Percentiles rank a stretch among this genome's conserved stretches.
These are phyloP conservation scores for Ensete glaucum DNA, from an alignment of 176 grass and related monocot genomes.

Conservation along the genomic window DNA sequence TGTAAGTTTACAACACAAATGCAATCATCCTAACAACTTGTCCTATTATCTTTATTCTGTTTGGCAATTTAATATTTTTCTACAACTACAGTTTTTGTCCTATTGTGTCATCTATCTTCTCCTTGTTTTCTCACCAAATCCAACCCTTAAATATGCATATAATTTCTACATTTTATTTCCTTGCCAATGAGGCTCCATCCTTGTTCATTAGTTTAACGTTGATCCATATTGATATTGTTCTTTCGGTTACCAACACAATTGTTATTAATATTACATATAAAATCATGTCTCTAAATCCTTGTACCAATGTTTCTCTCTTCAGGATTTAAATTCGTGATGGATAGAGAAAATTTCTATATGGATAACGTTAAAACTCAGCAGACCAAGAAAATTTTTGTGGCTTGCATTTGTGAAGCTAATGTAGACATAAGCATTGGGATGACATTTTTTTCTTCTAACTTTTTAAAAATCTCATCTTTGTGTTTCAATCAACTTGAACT, in stretches of 20 bases:
- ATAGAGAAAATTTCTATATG: background rate
- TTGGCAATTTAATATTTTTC: background rate
- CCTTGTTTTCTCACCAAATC: background rate
- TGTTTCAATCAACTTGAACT: background rate
- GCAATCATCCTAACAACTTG: background rate
- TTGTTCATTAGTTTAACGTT: background rate
- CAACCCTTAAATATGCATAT: background rate
- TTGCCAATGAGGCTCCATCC: background rate
- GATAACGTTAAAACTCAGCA: background rate
- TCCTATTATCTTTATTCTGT: background rate
- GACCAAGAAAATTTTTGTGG: background rate
- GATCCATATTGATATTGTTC: background rate
- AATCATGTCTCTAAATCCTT: background rate
- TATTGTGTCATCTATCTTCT: background rate
- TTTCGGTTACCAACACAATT: background rate
- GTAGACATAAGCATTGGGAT: background rate
- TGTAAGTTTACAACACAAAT: background rate
- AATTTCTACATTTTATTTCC: background rate
- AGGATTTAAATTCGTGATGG: background rate
- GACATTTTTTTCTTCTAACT: background rate
- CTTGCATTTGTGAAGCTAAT: background rate
- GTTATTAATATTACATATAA: background rate
- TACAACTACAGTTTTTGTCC: background rate
- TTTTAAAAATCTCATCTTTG: background rate
- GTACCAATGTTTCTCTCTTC: background rate